Evolutionary conservation across 2,329 filamentous ascomycete genomes (phyloP).

Genomic region (Hypoxylon sp.): DNA sequence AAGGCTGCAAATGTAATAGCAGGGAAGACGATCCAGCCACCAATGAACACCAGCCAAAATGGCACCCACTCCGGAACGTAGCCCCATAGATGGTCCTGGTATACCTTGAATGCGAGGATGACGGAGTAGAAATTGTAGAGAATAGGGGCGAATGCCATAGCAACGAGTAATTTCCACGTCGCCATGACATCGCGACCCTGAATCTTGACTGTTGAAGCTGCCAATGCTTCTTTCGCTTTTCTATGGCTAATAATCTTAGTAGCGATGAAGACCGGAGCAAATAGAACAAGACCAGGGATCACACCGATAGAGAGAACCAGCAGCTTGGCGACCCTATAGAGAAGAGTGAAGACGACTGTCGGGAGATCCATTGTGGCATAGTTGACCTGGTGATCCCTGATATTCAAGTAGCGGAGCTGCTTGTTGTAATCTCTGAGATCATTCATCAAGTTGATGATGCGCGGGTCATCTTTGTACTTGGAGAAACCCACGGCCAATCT

Average conservation of each 20-base stretch:
- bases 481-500: constrained; percentile 92
- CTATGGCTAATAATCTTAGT: constrained; percentile 85
- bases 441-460: constrained; percentile 80
- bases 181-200: constrained; percentile 91
- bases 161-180: constrained; percentile 94
- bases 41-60: constrained; percentile 79
- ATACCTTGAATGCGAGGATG: constrained; percentile 80
- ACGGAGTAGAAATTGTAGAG: constrained; percentile 86
- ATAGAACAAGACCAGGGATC: constrained; percentile 87
- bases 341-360: constrained; percentile 79
- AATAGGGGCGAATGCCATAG: constrained; percentile 83
- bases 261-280: constrained; percentile 87
- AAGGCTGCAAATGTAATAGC: constrained; percentile 92
- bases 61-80: constrained; percentile 83
- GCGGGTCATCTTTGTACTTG: constrained; percentile 89
- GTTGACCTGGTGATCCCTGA: constrained; percentile 94
- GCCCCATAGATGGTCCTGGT: constrained; percentile 86
- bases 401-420: constrained; percentile 84
- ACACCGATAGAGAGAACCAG: constrained; percentile 82
- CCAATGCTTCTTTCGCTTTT: constrained; percentile 86
- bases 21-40: constrained; percentile 85
- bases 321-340: constrained; percentile 86
- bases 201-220: constrained; percentile 89
- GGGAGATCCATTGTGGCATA: constrained; percentile 87
- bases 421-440: constrained; percentile 88